Evolutionary conservation across 345 rosid species (phyloP).

Genomic region (Heritiera fomes): DNA sequence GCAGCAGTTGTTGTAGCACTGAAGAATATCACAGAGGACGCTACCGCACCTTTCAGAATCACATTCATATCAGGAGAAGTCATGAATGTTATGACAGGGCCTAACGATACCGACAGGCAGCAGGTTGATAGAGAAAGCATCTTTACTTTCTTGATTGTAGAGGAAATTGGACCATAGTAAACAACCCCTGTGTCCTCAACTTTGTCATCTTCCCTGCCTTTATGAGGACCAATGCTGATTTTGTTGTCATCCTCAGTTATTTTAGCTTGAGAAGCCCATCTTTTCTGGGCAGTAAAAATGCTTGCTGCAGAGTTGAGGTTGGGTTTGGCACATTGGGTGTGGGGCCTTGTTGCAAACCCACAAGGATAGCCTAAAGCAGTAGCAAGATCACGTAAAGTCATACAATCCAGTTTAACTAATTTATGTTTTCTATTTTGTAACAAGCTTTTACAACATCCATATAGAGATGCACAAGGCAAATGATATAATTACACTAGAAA

Average conservation of each 20-base stretch:
- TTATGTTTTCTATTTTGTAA: not conserved
- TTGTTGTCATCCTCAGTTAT: slow-evolving; percentile 50
- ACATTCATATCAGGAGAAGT: slow-evolving; percentile 77
- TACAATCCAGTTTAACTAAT: not conserved
- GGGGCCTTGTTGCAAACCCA: slow-evolving; percentile 38
- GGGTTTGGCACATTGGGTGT: slow-evolving; percentile 31
- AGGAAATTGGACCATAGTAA: slow-evolving; percentile 83
- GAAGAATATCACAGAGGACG: slow-evolving; percentile 71
- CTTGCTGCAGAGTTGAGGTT: slow-evolving; percentile 27
- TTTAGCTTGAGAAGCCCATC: slow-evolving; percentile 67
- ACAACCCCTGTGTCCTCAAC: slow-evolving; percentile 52
- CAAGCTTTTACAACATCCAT: not conserved
- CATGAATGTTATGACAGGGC: slow-evolving; percentile 94
- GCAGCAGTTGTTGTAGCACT: slow-evolving; percentile 80
- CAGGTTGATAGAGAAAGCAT: slow-evolving; percentile 92
- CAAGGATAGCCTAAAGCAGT: slow-evolving; percentile 41
- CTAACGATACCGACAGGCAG: slow-evolving; percentile 90
- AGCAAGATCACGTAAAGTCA: not conserved
- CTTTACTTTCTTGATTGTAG: slow-evolving; percentile 90
- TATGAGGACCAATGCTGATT: slow-evolving; percentile 78
- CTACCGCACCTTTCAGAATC: slow-evolving; percentile 88
- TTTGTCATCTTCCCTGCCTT: slow-evolving; percentile 34
- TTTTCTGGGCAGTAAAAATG: slow-evolving; percentile 33
- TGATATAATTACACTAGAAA: too few relatives aligned
- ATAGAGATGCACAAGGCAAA: not conserved